Evolutionary conservation across 345 rosid genomes (phyloP).

Genomic region (Salix dunnii): DNA sequence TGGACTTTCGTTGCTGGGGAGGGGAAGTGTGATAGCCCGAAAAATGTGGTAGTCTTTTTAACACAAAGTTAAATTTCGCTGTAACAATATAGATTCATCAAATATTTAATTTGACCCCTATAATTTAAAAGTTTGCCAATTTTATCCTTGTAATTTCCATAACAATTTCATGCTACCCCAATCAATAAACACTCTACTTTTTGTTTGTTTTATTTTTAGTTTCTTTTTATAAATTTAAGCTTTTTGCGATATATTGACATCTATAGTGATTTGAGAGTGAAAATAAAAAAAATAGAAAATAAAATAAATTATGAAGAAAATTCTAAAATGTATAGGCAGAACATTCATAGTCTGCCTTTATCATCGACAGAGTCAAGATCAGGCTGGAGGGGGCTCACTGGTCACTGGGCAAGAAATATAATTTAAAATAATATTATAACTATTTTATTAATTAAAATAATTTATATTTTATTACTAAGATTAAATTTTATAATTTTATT

Average conservation of each 20-base stretch:
- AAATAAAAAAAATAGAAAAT: background rate
- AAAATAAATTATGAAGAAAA: no score
- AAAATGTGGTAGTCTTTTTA: background rate
- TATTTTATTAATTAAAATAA: no score
- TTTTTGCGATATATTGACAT: background rate
- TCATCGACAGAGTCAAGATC: background rate
- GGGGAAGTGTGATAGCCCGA: background rate
- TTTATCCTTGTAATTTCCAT: background rate
- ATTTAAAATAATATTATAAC: no score
- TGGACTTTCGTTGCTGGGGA: background rate
- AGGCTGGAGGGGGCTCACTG: background rate
- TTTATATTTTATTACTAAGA: no score
- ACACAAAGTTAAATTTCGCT: background rate
- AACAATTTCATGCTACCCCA: background rate
- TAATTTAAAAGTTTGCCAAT: background rate
- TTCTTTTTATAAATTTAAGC: background rate
- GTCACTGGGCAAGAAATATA: no score
- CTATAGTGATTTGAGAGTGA: background rate
- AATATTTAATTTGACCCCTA: background rate
- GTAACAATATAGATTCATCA: background rate
- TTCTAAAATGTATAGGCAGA: background rate
- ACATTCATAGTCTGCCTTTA: background rate
- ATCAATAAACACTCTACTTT: background rate
- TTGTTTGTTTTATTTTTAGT: background rate
- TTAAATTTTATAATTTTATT: no score